Percentiles rank a stretch among this genome's conserved stretches.
Conservation (phyloP, 257 asterid species). For the Rubia yunnanensis region DNA sequence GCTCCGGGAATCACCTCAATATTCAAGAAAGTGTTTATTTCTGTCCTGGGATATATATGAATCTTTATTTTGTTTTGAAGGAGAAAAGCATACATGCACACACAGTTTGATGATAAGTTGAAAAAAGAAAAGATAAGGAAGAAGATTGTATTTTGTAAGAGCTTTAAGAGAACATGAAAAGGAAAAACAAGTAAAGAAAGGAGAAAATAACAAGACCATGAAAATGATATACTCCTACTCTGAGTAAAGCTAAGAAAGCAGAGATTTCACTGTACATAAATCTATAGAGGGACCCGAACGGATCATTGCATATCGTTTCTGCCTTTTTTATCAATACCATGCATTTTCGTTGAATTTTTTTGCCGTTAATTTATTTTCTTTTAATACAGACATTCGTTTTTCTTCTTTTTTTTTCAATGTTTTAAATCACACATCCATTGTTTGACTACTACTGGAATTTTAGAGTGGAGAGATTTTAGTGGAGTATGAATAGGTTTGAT, state of each 20-base stretch:
- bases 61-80: background rate
- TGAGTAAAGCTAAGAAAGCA: background rate
- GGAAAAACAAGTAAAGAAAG: background rate
- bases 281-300: background rate
- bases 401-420: no score
- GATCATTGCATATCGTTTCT: conserved; percentile 11
- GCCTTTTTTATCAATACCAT: background rate
- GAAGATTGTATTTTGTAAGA: background rate
- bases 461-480: no score
- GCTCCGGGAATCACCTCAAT: no score
- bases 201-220: background rate
- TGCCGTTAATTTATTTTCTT: background rate
- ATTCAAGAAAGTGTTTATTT: background rate
- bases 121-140: background rate
- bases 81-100: background rate
- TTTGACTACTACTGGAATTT: no score
- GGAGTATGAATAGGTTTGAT: no score
- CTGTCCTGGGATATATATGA: background rate
- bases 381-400: no score
- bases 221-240: background rate
- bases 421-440: no score
- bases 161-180: background rate
- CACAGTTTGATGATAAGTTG: conserved; percentile 8
- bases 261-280: background rate
- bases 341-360: conserved; percentile 2